phyloP scores from a whole-genome alignment of 164 flowering plant genomes.

The Nymphaea thermarum region DNA sequence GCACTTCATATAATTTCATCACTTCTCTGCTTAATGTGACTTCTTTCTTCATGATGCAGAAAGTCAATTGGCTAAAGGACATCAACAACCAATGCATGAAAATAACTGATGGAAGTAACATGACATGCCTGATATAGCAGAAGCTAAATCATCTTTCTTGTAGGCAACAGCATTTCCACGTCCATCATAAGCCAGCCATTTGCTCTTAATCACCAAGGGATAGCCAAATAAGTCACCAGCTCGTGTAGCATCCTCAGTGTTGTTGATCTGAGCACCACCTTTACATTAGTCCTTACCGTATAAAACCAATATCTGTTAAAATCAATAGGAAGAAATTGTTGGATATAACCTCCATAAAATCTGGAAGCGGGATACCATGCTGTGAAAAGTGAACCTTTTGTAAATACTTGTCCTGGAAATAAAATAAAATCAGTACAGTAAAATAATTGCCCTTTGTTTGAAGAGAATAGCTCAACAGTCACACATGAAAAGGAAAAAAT shows the following conservation, averaged over 20 bases:
- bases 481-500: no score
- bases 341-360: constrained; percentile 67
- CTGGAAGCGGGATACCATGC: constrained; percentile 74
- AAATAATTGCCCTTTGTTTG: no score
- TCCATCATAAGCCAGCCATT: constrained; percentile 91
- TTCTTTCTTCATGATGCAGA: not conserved
- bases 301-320: no score
- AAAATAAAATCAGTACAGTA: not conserved
- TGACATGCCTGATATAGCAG: constrained; percentile 69
- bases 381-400: constrained; percentile 84
- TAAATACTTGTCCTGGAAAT: constrained; percentile 75
- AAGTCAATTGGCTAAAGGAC: not conserved
- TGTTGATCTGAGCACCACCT: constrained; percentile 41
- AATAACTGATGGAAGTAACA: not conserved
- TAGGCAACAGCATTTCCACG: constrained; percentile 97
- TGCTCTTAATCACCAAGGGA: constrained; percentile 91
- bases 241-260: constrained; percentile 55
- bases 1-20: no score
- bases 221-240: constrained; percentile 78
- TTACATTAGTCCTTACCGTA: no score
- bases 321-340: not conserved
- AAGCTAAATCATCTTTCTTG: constrained; percentile 51
- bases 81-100: not conserved
- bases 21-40: no score
- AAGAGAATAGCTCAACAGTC: no score